A percentile compares a stretch with the other conserved stretches of the same genome.
Conservation (phyloP, 169 alveolate genomes). For the Babesia gibsoni region DNA sequence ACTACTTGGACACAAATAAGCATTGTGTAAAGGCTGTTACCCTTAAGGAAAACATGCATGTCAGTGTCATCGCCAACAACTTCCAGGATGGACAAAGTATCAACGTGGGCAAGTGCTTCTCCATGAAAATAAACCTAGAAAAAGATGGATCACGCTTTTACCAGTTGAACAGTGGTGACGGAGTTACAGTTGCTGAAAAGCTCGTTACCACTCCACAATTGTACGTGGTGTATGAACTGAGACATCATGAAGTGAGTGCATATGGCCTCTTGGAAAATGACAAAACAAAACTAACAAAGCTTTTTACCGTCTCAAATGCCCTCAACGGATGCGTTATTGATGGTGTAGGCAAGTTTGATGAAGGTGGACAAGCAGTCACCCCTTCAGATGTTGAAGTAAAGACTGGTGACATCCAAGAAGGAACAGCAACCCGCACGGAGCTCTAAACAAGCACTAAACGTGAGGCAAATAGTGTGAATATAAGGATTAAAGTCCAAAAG, state of each 20-base stretch:
- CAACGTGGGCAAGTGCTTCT: conserved; percentile 55
- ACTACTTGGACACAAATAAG: conserved; percentile 28
- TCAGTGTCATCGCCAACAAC: conserved; percentile 27
- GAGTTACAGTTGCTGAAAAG: conserved; percentile 19
- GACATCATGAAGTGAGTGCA: conserved; percentile 34
- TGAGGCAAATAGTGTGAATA: no score
- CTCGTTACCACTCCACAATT: conserved; percentile 18
- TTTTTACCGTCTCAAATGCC: conserved; percentile 44
- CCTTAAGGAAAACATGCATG: conserved; percentile 11
- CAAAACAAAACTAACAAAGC: conserved; percentile 24
- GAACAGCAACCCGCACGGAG: not conserved
- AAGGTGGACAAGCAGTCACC: conserved; percentile 1
- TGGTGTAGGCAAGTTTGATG: conserved; percentile 17
- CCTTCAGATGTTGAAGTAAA: conserved; percentile 16
- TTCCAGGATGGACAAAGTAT: conserved; percentile 47
- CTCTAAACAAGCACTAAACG: no score
- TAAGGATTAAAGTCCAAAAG: no score
- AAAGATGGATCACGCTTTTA: conserved; percentile 27
- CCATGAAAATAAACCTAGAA: conserved; percentile 37
- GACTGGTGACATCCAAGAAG: not conserved
- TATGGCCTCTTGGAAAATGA: conserved; percentile 15
- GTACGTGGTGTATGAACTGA: conserved; percentile 28
- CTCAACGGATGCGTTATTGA: conserved; percentile 47
- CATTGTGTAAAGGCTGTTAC: conserved; percentile 18
- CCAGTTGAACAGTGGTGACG: conserved; percentile 63